A percentile compares a stretch with the other conserved stretches of the same genome.
phyloP scores from a whole-genome alignment of 176 grass and related monocot genomes.

The Musa troglodytarum region DNA sequence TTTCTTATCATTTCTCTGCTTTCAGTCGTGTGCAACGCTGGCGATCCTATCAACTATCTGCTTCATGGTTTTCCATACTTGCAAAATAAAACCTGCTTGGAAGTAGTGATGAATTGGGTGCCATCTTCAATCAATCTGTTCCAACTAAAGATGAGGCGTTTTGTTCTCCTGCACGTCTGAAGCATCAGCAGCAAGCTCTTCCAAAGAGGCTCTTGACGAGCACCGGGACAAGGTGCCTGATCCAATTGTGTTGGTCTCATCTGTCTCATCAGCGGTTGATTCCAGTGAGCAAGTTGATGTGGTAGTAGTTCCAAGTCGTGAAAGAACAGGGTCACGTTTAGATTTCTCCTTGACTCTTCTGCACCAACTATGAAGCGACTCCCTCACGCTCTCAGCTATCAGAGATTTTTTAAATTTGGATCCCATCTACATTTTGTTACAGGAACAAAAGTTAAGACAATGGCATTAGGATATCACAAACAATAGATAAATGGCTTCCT shows the following conservation, averaged over 20 bases:
- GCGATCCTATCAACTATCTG: neutral
- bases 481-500: neutral
- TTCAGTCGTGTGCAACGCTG: neutral
- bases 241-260: conserved; percentile 58
- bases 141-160: conserved; percentile 2
- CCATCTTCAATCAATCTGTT: neutral
- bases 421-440: conserved; percentile 51
- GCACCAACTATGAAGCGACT: conserved; percentile 89
- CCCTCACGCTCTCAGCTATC: conserved; percentile 66
- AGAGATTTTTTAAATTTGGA: conserved; percentile 87
- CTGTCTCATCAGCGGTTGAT: conserved; percentile 60
- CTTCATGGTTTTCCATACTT: neutral
- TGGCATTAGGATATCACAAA: neutral
- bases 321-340: conserved; percentile 34
- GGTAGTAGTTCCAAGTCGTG: conserved; percentile 23
- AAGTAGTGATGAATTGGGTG: neutral
- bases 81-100: neutral
- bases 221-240: conserved; percentile 61
- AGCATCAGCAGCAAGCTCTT: conserved; percentile 34
- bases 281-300: conserved; percentile 72
- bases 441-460: neutral
- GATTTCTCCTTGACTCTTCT: conserved; percentile 63
- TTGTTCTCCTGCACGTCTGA: conserved; percentile 24
- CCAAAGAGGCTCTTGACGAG: conserved; percentile 49
- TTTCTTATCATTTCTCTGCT: neutral